Base-by-base conservation (phyloP, 225 moss, liverwort and hornwort genomes). In the Polytrichum formosum region DNA sequence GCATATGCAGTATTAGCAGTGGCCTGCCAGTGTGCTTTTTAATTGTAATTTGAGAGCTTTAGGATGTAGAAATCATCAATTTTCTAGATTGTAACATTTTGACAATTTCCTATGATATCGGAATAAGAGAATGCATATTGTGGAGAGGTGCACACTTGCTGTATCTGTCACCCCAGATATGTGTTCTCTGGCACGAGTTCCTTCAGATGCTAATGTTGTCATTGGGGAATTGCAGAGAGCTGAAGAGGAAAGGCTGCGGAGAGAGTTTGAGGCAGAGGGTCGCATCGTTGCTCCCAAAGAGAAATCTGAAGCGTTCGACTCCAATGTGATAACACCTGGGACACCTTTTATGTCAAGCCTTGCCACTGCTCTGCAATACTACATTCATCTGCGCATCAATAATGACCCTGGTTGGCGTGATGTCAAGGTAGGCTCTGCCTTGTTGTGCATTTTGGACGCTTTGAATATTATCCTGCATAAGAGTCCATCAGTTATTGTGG, bases 321-420 rank as follows among this genome's bases (percentile, higher is more conserved):
- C 94, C 28, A 97, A 97, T 77, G 97, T 97, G 37, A 97, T 97
- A 53, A 97, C 97, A 54, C 97, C 97, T 64, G 94, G 94, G 67
- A 97, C 97, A 4, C 93, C 92, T 7, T 97, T 97, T 59, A 97
- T 97, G 97, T 88, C 84, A 31, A 88, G 88, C 72, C 83, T 97
- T 75, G 87, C 97, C 56, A 77, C 78, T 66, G 97, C 97, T 62
- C 77, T 97, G 80, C 94, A 94, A 72, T 97, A 97, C 67, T 97
- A 97, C 67, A 88, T 91, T 63, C 97, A 94, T 68, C 77, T 94
- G 75, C 90, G 97, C 56, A 74, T 97, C 74, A 97, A 97, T 79
- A 78, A 92, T 72, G 91, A 94, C 54, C 92, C 91, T 69, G 94
- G 92, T 67, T 97, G 94, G 97, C 88, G 87, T 26, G 76, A 93